Evolutionary conservation across 176 grass and related monocot species (phyloP).

Genomic region (Ensete ventricosum): DNA sequence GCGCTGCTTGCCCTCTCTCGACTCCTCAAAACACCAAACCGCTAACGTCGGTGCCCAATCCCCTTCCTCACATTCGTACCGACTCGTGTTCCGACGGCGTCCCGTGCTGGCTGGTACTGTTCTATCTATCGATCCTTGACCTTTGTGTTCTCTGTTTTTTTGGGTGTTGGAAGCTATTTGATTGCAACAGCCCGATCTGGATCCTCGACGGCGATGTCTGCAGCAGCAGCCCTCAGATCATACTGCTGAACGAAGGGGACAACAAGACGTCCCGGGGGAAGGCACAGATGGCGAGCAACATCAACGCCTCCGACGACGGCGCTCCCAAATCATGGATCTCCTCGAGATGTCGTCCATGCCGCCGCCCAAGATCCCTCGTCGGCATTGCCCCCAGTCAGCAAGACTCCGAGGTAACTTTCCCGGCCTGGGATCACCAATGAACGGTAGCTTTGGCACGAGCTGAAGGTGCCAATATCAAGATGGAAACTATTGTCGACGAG

Average conservation of each 20-base stretch:
- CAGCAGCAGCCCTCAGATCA: conserved; percentile 46
- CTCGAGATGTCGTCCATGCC: conserved; percentile 63
- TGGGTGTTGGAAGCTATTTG: too few species aligned
- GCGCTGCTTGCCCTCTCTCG: too few species aligned
- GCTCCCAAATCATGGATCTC: conserved; percentile 76
- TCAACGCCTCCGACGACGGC: conserved; percentile 84
- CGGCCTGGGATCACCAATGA: background rate
- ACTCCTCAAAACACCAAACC: too few species aligned
- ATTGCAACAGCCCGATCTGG: too few species aligned
- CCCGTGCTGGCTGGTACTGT: too few species aligned
- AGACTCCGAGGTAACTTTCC: conserved; percentile 48
- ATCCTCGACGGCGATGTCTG: too few species aligned
- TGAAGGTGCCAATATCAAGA: background rate
- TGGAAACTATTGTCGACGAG: background rate
- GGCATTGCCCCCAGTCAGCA: conserved; percentile 70
- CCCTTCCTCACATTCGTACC: too few species aligned
- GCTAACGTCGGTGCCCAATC: too few species aligned
- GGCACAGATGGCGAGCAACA: conserved; percentile 80
- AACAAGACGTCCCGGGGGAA: conserved; percentile 64
- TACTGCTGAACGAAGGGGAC: conserved; percentile 84
- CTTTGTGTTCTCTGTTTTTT: too few species aligned
- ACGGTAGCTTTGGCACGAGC: background rate
- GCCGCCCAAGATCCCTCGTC: conserved; percentile 68
- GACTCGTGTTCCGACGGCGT: too few species aligned
- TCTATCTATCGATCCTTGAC: too few species aligned